Percentiles rank a stretch among this genome's conserved stretches.
These are phyloP conservation scores for Candida lessepsii DNA, from an alignment of 805 yeast species.

Conservation along the genomic window DNA sequence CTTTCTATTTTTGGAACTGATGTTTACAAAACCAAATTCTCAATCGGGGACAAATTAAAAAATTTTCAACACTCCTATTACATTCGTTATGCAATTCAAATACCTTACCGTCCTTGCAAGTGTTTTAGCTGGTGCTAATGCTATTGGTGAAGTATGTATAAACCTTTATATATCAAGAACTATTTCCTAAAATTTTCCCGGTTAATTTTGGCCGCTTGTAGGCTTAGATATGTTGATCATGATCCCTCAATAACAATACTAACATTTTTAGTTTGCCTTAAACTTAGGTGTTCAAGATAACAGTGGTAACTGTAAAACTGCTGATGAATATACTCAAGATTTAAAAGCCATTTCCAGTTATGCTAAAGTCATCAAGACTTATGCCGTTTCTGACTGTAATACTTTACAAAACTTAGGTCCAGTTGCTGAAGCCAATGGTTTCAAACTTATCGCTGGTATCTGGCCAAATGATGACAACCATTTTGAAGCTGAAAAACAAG, in stretches of 20 bases:
- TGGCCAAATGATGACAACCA: conserved; percentile 92
- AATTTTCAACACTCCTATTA: conserved; percentile 1
- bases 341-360: conserved; percentile 56
- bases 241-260: conserved; percentile 1
- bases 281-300: conserved; percentile 82
- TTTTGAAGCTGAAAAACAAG: conserved; percentile 69
- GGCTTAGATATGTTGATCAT: not conserved
- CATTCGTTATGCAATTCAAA: conserved; percentile 38
- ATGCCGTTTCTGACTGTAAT: conserved; percentile 93
- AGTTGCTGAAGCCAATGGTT: conserved; percentile 75
- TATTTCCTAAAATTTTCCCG: not conserved
- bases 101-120: conserved; percentile 48
- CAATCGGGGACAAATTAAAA: conserved; percentile 5
- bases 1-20: conserved; percentile 14
- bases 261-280: conserved; percentile 58
- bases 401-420: conserved; percentile 83
- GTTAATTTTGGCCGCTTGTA: not conserved
- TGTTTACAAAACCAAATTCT: conserved; percentile 10
- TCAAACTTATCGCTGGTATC: conserved; percentile 77
- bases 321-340: conserved; percentile 69
- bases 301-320: conserved; percentile 71
- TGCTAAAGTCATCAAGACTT: conserved; percentile 72
- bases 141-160: conserved; percentile 54
- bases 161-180: not conserved
- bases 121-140: conserved; percentile 49